Conservation (phyloP, 1,284 basidiomycete genomes). For the Ganoderma meredithae region DNA sequence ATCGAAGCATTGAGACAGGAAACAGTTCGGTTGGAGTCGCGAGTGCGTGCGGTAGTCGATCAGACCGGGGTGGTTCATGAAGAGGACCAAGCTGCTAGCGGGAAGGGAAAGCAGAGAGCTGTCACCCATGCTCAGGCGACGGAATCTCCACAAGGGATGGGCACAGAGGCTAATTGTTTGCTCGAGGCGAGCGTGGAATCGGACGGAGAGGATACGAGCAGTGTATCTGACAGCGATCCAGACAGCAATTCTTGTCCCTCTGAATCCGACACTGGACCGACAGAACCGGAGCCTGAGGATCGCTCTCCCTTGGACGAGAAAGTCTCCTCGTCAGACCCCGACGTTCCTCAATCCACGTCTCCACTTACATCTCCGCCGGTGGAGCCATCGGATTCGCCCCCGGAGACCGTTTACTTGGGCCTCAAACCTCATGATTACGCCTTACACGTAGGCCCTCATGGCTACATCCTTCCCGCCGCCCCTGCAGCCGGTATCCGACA, state of each 20-base stretch:
- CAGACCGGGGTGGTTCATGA: slow-evolving; percentile 15
- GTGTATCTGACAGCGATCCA: slow-evolving; percentile 24
- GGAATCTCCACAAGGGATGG: not conserved
- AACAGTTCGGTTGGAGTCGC: slow-evolving; percentile 27
- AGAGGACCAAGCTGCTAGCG: not conserved
- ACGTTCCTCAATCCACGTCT: not conserved
- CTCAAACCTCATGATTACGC: not conserved
- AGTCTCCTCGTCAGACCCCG: not conserved
- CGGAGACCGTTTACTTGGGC: not conserved
- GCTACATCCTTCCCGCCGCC: slow-evolving; percentile 5
- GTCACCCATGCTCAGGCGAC: not conserved
- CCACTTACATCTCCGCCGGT: not conserved
- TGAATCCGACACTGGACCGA: slow-evolving; percentile 25
- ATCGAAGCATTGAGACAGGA: slow-evolving; percentile 29
- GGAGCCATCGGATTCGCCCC: not conserved
- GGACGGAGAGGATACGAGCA: slow-evolving; percentile 19
- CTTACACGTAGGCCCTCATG: slow-evolving; percentile 1
- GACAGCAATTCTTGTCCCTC: slow-evolving; percentile 24
- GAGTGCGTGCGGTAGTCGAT: slow-evolving; percentile 28
- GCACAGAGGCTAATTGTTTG: not conserved
- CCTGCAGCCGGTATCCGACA: slow-evolving; percentile 1
- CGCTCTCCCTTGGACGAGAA: slow-evolving; percentile 14
- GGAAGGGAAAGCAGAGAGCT: not conserved
- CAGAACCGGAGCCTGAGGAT: slow-evolving; percentile 24
- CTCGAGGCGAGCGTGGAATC: slow-evolving; percentile 3